phyloP scores from a whole-genome alignment of 176 grass and related monocot species.

The Chloris gayana region DNA sequence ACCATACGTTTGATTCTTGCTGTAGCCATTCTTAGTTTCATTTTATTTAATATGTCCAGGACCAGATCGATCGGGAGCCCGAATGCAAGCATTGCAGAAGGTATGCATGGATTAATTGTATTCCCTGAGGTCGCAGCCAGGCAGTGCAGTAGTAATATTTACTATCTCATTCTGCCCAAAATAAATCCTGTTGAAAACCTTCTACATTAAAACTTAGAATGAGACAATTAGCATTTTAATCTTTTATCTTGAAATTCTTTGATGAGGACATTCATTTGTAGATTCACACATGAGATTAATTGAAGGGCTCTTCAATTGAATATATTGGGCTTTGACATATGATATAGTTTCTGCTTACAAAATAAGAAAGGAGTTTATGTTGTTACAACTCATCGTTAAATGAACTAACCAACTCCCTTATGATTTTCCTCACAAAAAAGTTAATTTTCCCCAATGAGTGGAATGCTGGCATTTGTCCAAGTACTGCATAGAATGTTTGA shows the following conservation, averaged over 20 bases:
- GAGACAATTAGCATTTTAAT: not conserved
- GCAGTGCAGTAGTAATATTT: too few relatives aligned
- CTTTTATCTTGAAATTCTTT: not conserved
- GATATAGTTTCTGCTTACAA: not conserved
- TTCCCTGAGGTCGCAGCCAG: not conserved
- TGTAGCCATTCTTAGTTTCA: not conserved
- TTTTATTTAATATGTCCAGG: not conserved
- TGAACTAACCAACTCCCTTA: not conserved
- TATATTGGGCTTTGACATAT: not conserved
- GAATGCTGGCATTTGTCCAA: too few relatives aligned
- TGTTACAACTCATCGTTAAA: not conserved
- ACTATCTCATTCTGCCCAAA: too few relatives aligned
- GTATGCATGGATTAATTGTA: not conserved
- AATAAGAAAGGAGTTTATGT: not conserved
- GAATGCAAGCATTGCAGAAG: not conserved
- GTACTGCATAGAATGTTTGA: too few relatives aligned
- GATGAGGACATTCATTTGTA: not conserved
- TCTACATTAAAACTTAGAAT: not conserved
- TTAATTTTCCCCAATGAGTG: too few relatives aligned
- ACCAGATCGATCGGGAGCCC: not conserved
- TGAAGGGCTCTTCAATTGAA: not conserved
- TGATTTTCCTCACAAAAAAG: not conserved
- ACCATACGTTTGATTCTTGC: not conserved
- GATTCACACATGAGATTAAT: not conserved
- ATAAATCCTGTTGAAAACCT: not conserved